Evolutionary conservation across 2,329 filamentous ascomycete genomes (phyloP).

Genomic region (Colletotrichum neosansevieriae): DNA sequence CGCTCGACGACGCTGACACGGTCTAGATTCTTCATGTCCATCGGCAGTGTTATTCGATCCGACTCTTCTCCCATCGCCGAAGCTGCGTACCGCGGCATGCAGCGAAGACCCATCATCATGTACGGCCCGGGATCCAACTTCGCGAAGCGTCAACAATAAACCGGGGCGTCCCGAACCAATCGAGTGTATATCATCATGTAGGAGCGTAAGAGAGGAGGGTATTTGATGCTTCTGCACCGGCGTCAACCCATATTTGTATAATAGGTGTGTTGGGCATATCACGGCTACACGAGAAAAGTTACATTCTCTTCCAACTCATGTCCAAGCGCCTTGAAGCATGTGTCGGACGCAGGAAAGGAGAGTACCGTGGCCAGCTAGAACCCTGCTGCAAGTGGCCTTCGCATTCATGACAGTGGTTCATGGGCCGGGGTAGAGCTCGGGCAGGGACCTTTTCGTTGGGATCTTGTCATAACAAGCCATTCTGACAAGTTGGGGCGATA

Average conservation of each 20-base stretch:
- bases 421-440: no score
- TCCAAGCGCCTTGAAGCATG: neutral
- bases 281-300: slow-evolving; percentile 38
- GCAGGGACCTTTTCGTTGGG: no score
- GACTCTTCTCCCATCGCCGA: slow-evolving; percentile 83
- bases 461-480: no score
- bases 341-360: no score
- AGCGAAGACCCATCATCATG: slow-evolving; percentile 79
- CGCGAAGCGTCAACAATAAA: slow-evolving; percentile 40
- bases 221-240: slow-evolving; percentile 22
- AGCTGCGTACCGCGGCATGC: slow-evolving; percentile 81
- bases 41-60: slow-evolving; percentile 94
- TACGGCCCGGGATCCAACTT: slow-evolving; percentile 51
- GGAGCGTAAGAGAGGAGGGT: slow-evolving; percentile 11
- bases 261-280: slow-evolving; percentile 35
- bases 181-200: slow-evolving; percentile 36
- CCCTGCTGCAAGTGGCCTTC: no score
- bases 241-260: slow-evolving; percentile 36
- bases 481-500: no score
- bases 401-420: no score
- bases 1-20: neutral
- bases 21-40: slow-evolving; percentile 93
- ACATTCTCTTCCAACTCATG: slow-evolving; percentile 10
- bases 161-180: neutral
- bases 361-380: no score